Percentiles rank a stretch among this genome's conserved stretches.
phyloP scores from a whole-genome alignment of 2,329 filamentous ascomycete genomes.

The Colletotrichum salicis region DNA sequence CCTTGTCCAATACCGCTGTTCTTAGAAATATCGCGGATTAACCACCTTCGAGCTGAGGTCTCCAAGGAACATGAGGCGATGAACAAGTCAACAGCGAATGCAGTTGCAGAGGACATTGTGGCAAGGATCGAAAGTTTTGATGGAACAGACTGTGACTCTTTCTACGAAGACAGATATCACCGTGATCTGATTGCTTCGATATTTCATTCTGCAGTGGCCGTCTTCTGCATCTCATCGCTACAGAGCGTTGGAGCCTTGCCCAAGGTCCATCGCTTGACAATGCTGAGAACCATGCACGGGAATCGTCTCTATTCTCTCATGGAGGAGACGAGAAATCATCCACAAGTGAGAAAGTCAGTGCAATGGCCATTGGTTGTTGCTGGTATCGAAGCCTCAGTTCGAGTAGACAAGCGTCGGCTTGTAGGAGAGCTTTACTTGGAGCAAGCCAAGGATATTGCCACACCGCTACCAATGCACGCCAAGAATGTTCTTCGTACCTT shows the following conservation, averaged over 20 bases:
- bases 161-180: conserved; percentile 38
- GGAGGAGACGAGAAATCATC: conserved; percentile 27
- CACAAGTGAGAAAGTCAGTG: conserved; percentile 39
- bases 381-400: conserved; percentile 44
- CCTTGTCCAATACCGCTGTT: conserved; percentile 47
- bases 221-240: conserved; percentile 51
- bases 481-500: conserved; percentile 46
- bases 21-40: conserved; percentile 47
- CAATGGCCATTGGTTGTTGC: conserved; percentile 51
- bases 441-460: conserved; percentile 42
- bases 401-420: conserved; percentile 37
- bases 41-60: conserved; percentile 45
- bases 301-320: conserved; percentile 38
- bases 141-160: conserved; percentile 42
- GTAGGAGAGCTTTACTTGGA: conserved; percentile 40
- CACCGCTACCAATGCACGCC: conserved; percentile 44
- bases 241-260: conserved; percentile 46
- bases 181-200: conserved; percentile 43
- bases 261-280: conserved; percentile 27
- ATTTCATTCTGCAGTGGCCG: conserved; percentile 44
- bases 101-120: conserved; percentile 6
- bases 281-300: conserved; percentile 24
- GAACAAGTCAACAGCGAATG: conserved; percentile 21
- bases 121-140: conserved; percentile 45
- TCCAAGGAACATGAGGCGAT: conserved; percentile 11